Evolutionary conservation across 257 asterid species (phyloP), one percentile per base, ranked within the genome.

Genomic region (Gentiana dahurica): DNA sequence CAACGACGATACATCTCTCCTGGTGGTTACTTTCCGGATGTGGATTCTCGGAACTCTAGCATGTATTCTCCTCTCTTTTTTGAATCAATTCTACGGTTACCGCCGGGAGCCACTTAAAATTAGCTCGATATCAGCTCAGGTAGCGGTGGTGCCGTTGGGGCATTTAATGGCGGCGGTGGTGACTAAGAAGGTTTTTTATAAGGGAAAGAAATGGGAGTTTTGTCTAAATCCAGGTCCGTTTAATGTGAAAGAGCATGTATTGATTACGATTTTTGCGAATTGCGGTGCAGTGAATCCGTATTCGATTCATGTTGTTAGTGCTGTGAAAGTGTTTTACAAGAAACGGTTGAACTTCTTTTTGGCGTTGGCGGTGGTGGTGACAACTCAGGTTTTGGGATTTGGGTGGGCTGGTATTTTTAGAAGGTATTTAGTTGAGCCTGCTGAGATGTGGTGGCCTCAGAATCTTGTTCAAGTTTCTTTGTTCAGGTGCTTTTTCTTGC

Each of bases 371-470:
- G 49, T 86, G 38, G 73, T 77, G 12, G 78, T 70, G 12, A 76
- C 95, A 1, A 82, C 92, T 2, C 85, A 80, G 87, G 94, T 81
- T 1, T 67, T 83, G 71, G 66, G 67, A 13, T 67, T 59, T 10
- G 66, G 65, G 4, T 86, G 96, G 96, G 97, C 97, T 1, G 97
- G 97, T n/a, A 75, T 89, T 5, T 82, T 81, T 65, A 81, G 97
- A 53, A 72, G 81, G 67, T 84, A 73, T 70, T 59, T 89, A 78
- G 97, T 89, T 36, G 95, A 89, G 74, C 97, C 95, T 35, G 95
- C 90, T 2, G 77, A 83, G n/a, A 86, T 89, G 97, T 89, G 97
- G 97, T 89, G 97, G 97, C 96, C 97, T 10, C 87, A 84, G 48
- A 89, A 89, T 65, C 95, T 89, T 3, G 95, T 89, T 47, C 97